Conservation (phyloP, 768 basidiomycete species). For the Cyclocybe aegerita region DNA sequence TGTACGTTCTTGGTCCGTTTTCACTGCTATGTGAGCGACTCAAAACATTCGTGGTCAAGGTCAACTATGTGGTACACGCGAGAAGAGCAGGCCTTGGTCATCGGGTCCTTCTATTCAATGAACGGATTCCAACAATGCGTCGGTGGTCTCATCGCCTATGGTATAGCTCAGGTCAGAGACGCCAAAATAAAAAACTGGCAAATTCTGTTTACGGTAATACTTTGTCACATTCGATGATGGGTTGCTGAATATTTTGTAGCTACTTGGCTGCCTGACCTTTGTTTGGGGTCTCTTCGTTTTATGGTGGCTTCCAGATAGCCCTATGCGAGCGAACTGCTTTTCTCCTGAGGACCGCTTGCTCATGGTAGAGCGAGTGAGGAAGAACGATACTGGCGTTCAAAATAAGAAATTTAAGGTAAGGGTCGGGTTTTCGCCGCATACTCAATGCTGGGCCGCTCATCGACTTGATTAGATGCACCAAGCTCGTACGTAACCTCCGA, state of each 20-base stretch:
- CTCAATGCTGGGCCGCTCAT: too few species aligned
- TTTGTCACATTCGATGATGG: background rate
- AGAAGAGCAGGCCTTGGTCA: conserved; percentile 47
- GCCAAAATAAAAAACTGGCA: conserved; percentile 50
- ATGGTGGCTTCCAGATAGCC: conserved; percentile 51
- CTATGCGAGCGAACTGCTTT: conserved; percentile 48
- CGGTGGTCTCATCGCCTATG: conserved; percentile 49
- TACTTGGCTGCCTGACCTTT: conserved; percentile 44
- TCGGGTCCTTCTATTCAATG: conserved; percentile 45
- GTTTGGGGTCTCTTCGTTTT: conserved; percentile 47
- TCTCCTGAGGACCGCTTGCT: conserved; percentile 44
- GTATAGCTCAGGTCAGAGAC: conserved; percentile 43
- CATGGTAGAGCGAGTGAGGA: conserved; percentile 49
- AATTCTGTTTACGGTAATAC: conserved; percentile 37
- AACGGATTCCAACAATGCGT: conserved; percentile 49
- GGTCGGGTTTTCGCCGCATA: too few species aligned
- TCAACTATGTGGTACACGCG: conserved; percentile 55
- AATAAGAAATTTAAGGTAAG: conserved; percentile 48
- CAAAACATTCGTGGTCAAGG: conserved; percentile 14
- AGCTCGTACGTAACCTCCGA: conserved; percentile 22
- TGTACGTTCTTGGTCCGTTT: conserved; percentile 24
- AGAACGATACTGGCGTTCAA: conserved; percentile 53
- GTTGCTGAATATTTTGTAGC: conserved; percentile 21
- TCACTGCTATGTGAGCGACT: background rate
- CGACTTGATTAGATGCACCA: conserved; percentile 22